Evolutionary conservation across 1,284 basidiomycete genomes (phyloP).

Genomic region (Wallemia hederae): DNA sequence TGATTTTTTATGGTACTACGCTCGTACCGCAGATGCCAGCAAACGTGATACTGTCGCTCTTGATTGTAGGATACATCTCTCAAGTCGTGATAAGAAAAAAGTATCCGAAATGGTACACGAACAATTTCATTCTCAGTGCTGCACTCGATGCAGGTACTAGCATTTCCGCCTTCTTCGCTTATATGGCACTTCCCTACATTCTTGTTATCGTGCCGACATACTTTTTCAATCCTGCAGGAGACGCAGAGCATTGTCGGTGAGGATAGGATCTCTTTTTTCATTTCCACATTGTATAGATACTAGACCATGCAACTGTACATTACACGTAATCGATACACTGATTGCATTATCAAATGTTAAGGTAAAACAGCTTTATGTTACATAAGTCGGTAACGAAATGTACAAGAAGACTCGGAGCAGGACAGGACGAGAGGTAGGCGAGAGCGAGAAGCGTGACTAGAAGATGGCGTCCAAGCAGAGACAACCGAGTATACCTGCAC

Average conservation of each 20-base stretch:
- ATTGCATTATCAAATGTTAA: not conserved
- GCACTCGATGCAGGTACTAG: constrained; percentile 11
- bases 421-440: too few species aligned
- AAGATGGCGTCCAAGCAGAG: not conserved
- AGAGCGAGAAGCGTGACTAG: not conserved
- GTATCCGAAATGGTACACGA: constrained; percentile 13
- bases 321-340: too few species aligned
- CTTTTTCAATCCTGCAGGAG: not conserved
- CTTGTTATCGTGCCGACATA: not conserved
- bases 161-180: constrained; percentile 14
- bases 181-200: constrained; percentile 6
- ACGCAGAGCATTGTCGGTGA: not conserved
- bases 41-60: constrained; percentile 15
- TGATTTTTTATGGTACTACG: constrained; percentile 13
- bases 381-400: too few species aligned
- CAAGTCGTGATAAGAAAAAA: constrained; percentile 12
- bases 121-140: constrained; percentile 13
- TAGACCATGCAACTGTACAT: not conserved
- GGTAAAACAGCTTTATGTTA: not conserved
- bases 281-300: not conserved
- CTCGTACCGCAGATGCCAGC: constrained; percentile 13
- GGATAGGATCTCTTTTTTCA: too few species aligned
- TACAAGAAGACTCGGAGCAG: too few species aligned
- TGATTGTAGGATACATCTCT: constrained; percentile 12
- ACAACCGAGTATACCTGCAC: not conserved